Conservation (phyloP, 768 basidiomycete species). For the Boletus fagicola region DNA sequence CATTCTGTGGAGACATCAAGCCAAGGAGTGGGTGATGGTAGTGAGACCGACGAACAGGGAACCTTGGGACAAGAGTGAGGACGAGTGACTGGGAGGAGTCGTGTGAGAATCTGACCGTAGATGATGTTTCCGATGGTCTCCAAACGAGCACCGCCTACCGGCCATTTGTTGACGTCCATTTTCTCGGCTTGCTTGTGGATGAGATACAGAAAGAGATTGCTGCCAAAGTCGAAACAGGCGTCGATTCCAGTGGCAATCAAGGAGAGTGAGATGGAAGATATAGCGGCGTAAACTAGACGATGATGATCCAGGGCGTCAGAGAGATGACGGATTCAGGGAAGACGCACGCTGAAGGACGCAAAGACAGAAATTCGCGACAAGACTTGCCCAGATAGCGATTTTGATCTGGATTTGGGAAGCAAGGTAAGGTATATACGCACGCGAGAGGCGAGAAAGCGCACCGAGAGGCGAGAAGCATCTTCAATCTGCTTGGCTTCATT, state of each 20-base stretch:
- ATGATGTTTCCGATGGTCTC: conserved; percentile 89
- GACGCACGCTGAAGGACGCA: conserved; percentile 65
- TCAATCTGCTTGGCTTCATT: conserved; percentile 74
- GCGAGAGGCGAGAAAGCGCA: conserved; percentile 33
- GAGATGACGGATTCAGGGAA: not conserved
- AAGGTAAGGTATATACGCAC: not conserved
- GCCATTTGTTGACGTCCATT: conserved; percentile 86
- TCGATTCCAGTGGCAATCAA: conserved; percentile 90
- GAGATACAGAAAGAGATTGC: conserved; percentile 78
- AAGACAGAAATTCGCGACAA: conserved; percentile 72
- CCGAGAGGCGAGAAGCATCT: conserved; percentile 63
- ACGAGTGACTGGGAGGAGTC: not conserved
- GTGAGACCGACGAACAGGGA: conserved; percentile 37
- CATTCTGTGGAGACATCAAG: conserved; percentile 55
- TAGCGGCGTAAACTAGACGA: conserved; percentile 81
- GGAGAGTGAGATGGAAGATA: conserved; percentile 79
- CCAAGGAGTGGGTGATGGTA: not conserved
- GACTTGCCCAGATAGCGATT: conserved; percentile 82
- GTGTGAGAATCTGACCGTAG: conserved; percentile 52
- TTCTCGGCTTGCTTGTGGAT: conserved; percentile 68
- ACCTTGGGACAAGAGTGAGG: conserved; percentile 36
- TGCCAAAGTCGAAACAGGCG: conserved; percentile 79
- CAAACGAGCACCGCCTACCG: conserved; percentile 84
- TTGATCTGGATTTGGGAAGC: conserved; percentile 55
- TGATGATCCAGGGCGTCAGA: not conserved